Evolutionary conservation across 495 filamentous ascomycete genomes (phyloP).

Genomic region (Trichocladium antarcticum): DNA sequence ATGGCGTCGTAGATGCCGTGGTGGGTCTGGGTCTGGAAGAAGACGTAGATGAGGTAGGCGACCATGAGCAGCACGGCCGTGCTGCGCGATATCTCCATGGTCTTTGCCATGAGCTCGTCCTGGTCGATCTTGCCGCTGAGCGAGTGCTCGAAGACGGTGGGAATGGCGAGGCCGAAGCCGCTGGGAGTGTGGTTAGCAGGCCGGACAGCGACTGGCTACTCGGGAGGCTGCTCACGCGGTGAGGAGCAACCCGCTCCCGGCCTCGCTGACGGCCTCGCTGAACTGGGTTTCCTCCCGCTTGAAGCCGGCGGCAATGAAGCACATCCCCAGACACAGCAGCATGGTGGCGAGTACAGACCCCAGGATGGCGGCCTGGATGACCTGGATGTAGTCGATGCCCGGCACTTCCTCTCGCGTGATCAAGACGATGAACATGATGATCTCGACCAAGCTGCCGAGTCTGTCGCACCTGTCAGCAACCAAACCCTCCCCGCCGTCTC

Average conservation of each 20-base stretch:
- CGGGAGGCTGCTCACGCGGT: conserved; percentile 46
- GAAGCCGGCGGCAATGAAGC: conserved; percentile 66
- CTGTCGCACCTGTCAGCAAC: conserved; percentile 9
- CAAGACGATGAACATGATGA: conserved; percentile 72
- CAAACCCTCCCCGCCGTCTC: background rate
- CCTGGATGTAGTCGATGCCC: conserved; percentile 42
- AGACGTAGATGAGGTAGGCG: conserved; percentile 66
- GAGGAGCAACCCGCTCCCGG: conserved; percentile 66
- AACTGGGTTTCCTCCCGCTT: conserved; percentile 55
- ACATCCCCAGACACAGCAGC: conserved; percentile 29
- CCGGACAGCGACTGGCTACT: background rate
- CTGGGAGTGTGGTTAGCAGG: conserved; percentile 12
- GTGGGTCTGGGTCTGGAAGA: conserved; percentile 75
- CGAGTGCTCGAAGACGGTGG: conserved; percentile 62
- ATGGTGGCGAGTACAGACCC: conserved; percentile 28
- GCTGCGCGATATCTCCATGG: conserved; percentile 60
- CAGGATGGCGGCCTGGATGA: conserved; percentile 48
- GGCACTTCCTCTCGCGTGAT: conserved; percentile 21
- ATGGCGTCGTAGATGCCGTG: conserved; percentile 57
- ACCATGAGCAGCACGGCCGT: conserved; percentile 68
- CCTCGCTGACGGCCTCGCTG: conserved; percentile 67
- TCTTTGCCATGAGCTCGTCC: conserved; percentile 35
- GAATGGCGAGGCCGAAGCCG: conserved; percentile 71
- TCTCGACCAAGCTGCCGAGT: conserved; percentile 66
- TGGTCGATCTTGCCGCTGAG: conserved; percentile 34